These are phyloP conservation scores for Thielaviopsis musarum DNA, from an alignment of 2,329 filamentous ascomycete genomes.

Conservation along the genomic window DNA sequence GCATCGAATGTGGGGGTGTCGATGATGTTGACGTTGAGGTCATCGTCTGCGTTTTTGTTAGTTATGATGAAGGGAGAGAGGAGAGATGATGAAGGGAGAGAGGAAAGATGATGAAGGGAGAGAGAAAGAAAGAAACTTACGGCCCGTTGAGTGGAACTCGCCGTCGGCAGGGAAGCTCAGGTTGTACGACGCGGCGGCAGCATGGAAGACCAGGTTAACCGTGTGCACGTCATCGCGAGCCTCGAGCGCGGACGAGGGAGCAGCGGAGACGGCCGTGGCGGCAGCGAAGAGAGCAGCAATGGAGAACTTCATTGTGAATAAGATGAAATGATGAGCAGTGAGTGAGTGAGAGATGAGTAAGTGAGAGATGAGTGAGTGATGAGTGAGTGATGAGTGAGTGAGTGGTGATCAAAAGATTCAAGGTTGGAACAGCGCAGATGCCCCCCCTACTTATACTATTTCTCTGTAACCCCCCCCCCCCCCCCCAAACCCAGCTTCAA, in stretches of 20 bases:
- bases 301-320: slow-evolving; percentile 11
- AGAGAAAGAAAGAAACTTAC: slow-evolving; percentile 17
- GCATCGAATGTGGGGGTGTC: slow-evolving; percentile 28
- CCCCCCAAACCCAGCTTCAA: no score
- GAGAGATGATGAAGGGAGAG: background rate
- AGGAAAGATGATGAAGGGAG: background rate
- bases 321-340: background rate
- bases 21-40: slow-evolving; percentile 24
- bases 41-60: slow-evolving; percentile 22
- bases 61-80: background rate
- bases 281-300: slow-evolving; percentile 6
- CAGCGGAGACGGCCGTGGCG: slow-evolving; percentile 6
- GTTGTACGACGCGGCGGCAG: slow-evolving; percentile 24
- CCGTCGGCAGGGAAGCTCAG: slow-evolving; percentile 28
- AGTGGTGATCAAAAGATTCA: background rate
- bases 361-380: background rate
- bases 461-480: no score
- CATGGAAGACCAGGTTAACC: slow-evolving; percentile 28
- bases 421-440: background rate
- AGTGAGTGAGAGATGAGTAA: background rate
- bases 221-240: slow-evolving; percentile 18
- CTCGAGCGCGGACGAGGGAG: slow-evolving; percentile 5
- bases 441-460: no score
- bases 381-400: background rate
- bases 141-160: slow-evolving; percentile 19